These are phyloP conservation scores for Lizonia empirigonia DNA, from an alignment of 2,329 filamentous ascomycete species.

Conservation along the genomic window DNA sequence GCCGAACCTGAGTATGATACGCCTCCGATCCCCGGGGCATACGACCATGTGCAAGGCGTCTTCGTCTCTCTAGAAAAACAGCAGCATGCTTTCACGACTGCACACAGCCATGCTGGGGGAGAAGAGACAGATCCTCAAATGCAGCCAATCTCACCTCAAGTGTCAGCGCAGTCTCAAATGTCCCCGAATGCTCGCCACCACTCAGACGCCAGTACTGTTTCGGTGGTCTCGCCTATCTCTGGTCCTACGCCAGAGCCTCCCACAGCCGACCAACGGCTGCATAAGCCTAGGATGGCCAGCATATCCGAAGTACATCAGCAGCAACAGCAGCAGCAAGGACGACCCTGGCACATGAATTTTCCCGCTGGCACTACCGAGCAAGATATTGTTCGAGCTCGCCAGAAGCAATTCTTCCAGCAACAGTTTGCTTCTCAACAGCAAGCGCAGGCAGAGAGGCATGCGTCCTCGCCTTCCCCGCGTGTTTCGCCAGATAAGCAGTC, in stretches of 20 bases:
- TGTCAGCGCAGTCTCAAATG: slow-evolving; percentile 39
- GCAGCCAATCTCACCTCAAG: slow-evolving; percentile 40
- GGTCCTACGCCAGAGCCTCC: slow-evolving; percentile 28
- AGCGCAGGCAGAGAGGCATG: slow-evolving; percentile 37
- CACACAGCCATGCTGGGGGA: slow-evolving; percentile 21
- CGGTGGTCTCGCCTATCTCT: slow-evolving; percentile 40
- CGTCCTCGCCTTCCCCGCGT: slow-evolving; percentile 41
- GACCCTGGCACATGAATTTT: slow-evolving; percentile 44
- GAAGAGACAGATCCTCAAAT: slow-evolving; percentile 40
- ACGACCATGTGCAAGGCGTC: slow-evolving; percentile 40
- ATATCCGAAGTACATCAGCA: slow-evolving; percentile 40
- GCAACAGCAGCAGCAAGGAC: slow-evolving; percentile 26
- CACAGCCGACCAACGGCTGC: slow-evolving; percentile 23
- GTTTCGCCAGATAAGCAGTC: slow-evolving; percentile 30
- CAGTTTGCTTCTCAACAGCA: slow-evolving; percentile 43
- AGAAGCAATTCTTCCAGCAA: slow-evolving; percentile 44
- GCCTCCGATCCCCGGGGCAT: slow-evolving; percentile 45
- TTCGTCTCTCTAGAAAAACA: slow-evolving; percentile 31
- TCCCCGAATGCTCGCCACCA: slow-evolving; percentile 30
- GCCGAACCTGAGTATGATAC: slow-evolving; percentile 44
- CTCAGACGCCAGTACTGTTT: slow-evolving; percentile 37
- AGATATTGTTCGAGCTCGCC: slow-evolving; percentile 45
- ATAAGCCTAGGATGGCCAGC: slow-evolving; percentile 44
- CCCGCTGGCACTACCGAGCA: slow-evolving; percentile 44
- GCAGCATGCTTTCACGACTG: slow-evolving; percentile 20